Evolutionary conservation across 257 asterid species (phyloP).

Genomic region (Vinca minor): DNA sequence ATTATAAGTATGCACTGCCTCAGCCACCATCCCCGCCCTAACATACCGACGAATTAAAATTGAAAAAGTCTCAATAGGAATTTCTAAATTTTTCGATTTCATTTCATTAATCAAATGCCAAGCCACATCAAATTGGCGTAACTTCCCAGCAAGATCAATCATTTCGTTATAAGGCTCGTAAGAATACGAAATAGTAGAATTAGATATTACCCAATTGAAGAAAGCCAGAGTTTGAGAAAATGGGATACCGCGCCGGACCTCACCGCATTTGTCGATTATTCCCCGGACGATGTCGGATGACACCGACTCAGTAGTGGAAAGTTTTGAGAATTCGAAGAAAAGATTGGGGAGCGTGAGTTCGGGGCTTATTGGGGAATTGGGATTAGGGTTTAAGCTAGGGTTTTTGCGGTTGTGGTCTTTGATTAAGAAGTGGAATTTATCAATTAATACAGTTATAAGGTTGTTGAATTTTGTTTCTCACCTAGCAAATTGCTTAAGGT

Average conservation of each 20-base stretch:
- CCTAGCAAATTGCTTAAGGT: too few relatives aligned
- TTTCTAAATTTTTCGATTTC: constrained; percentile 34
- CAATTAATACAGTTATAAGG: constrained; percentile 33
- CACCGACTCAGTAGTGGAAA: constrained; percentile 26
- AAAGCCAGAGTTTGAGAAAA: constrained; percentile 68
- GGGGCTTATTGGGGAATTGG: constrained; percentile 44
- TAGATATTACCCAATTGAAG: constrained; percentile 62
- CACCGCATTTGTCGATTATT: constrained; percentile 64
- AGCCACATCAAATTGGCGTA: constrained; percentile 65
- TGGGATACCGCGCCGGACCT: constrained; percentile 78
- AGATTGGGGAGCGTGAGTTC: constrained; percentile 42
- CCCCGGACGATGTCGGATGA: constrained; percentile 34
- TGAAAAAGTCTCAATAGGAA: constrained; percentile 50
- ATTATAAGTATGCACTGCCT: constrained; percentile 70
- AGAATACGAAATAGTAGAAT: background rate
- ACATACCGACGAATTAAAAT: constrained; percentile 70
- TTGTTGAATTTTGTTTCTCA: too few relatives aligned
- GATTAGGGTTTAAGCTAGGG: constrained; percentile 33
- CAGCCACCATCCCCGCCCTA: constrained; percentile 68
- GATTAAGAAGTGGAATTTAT: constrained; percentile 46
- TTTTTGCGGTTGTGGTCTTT: constrained; percentile 69
- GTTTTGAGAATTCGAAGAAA: constrained; percentile 44
- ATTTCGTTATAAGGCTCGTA: constrained; percentile 46
- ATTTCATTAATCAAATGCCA: constrained; percentile 63
- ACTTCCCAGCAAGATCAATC: constrained; percentile 75